Percentiles rank a stretch among this genome's conserved stretches.
These are phyloP conservation scores for Penicillium rolfsii DNA, from an alignment of 2,329 filamentous ascomycete species.

Conservation along the genomic window DNA sequence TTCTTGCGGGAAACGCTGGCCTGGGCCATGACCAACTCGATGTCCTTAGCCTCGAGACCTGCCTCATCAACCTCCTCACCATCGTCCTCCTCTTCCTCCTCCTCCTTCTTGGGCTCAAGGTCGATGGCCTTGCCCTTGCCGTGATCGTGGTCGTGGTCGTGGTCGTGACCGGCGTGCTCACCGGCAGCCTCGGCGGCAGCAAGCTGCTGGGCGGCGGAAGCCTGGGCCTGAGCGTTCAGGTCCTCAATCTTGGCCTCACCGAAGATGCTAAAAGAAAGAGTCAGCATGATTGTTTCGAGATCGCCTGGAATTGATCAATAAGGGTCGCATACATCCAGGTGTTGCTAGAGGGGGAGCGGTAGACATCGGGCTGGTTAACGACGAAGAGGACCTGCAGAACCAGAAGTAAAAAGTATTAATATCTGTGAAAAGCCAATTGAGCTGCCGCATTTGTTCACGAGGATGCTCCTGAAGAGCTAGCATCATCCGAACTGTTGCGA, in stretches of 20 bases:
- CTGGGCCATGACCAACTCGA: conserved; percentile 98
- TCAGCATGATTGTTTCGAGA: conserved; percentile 26
- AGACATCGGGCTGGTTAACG: conserved; percentile 99
- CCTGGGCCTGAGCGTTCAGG: conserved; percentile 96
- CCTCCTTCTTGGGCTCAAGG: conserved; percentile 66
- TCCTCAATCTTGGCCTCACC: conserved; percentile 99
- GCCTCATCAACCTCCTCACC: conserved; percentile 93
- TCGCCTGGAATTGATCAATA: neutral
- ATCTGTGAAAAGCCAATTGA: neutral
- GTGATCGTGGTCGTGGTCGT: conserved; percentile 38
- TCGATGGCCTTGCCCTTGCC: conserved; percentile 71
- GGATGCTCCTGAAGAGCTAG: neutral
- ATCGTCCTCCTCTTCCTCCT: conserved; percentile 87
- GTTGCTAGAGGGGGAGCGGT: conserved; percentile 99
- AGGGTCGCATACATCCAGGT: conserved; percentile 86
- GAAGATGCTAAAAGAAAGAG: conserved; percentile 72
- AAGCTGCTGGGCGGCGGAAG: conserved; percentile 92
- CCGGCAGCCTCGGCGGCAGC: conserved; percentile 70
- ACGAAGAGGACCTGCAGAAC: conserved; percentile 87
- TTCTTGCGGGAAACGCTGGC: conserved; percentile 96
- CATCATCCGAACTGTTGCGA: neutral
- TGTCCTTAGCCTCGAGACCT: conserved; percentile 97
- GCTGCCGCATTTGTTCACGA: neutral
- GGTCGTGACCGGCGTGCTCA: conserved; percentile 65
- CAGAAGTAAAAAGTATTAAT: conserved; percentile 25